Evolutionary conservation across 129 eudicot species (phyloP), one percentile per base, ranked within the genome.

Genomic region (Ambrosia artemisiifolia): DNA sequence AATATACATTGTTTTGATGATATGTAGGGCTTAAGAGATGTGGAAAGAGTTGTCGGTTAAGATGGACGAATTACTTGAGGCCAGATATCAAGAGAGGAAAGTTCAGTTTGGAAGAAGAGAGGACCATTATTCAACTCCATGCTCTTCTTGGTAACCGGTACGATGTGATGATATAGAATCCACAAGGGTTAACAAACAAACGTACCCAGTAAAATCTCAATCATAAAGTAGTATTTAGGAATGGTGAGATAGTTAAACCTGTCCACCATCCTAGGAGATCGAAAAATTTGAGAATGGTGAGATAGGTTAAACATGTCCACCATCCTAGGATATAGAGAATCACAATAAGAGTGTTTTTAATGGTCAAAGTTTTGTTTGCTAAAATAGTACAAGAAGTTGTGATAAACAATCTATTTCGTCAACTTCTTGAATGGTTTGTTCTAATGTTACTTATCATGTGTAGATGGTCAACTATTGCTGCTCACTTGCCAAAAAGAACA

Each of bases 121-220:
- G 87, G 17, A 84, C 87, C 63, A 88, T 88, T 35, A 88, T 88
- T 72, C 95, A 85, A 71, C 90, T 88, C 46, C 95, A 88, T 72
- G 95, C 94, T 63, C 94, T 88, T 67, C 84, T 88, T 74, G 94
- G 94, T 62, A 88, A 88, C 76, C 82, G 95, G 95, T 88, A 59
- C 20, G 20, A 36, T 38, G 35, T 0, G 1, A 62, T 62, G 20
- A 62, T 49, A 61, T 60, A 35, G 3, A 63, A 40, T 53, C 53
- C 10, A 11, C 17, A 13, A 20, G 43, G 50, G 6, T 24, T 62
- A 34, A 40, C 44, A 40, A 38, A 38, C 11, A 38, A 40, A 7
- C 44, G 5, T 35, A 35, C 38, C 38, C 38, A 35, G 2, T 35
- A 35, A 35, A 35, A 35, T 35, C 38, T 35, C 38, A 35, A 4